Percentiles rank a stretch among this genome's conserved stretches.
Evolutionary conservation across 1,139 yeast genomes (phyloP).

Genomic region (Cylindricascospora bacillispora): DNA sequence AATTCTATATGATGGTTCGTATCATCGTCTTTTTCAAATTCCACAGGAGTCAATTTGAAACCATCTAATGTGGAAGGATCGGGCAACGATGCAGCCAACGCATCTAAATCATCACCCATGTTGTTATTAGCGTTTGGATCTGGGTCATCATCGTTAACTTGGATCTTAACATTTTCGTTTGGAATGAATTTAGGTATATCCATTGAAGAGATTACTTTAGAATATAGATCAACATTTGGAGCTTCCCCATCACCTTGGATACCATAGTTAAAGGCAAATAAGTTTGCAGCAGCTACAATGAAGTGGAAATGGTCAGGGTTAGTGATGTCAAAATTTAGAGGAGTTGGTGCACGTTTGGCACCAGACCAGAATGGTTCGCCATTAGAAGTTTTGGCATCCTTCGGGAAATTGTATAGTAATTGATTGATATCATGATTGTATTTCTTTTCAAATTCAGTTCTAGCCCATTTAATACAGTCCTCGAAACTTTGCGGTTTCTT

Average conservation of each 20-base stretch:
- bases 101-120: slow-evolving; percentile 41
- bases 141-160: slow-evolving; percentile 79
- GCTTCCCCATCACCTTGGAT: slow-evolving; percentile 49
- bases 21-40: slow-evolving; percentile 96
- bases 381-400: slow-evolving; percentile 76
- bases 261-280: slow-evolving; percentile 85
- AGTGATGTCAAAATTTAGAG: slow-evolving; percentile 61
- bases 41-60: slow-evolving; percentile 72
- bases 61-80: slow-evolving; percentile 85
- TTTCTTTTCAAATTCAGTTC: slow-evolving; percentile 74
- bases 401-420: slow-evolving; percentile 84
- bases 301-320: slow-evolving; percentile 73
- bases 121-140: slow-evolving; percentile 58
- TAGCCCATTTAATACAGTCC: slow-evolving; percentile 93
- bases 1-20: slow-evolving; percentile 92
- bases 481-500: slow-evolving; percentile 83
- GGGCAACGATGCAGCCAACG: slow-evolving; percentile 69
- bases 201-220: slow-evolving; percentile 37
- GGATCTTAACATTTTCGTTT: slow-evolving; percentile 63
- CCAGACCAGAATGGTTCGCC: slow-evolving; percentile 98
- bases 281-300: slow-evolving; percentile 78
- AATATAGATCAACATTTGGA: slow-evolving; percentile 33
- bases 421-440: slow-evolving; percentile 80
- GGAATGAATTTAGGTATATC: slow-evolving; percentile 62
- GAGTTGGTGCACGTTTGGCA: slow-evolving; percentile 90